Evolutionary conservation across 371 early-diverging fungal genomes (phyloP), one percentile per base, ranked within the genome.

Genomic region (Aphelidium insulamus): DNA sequence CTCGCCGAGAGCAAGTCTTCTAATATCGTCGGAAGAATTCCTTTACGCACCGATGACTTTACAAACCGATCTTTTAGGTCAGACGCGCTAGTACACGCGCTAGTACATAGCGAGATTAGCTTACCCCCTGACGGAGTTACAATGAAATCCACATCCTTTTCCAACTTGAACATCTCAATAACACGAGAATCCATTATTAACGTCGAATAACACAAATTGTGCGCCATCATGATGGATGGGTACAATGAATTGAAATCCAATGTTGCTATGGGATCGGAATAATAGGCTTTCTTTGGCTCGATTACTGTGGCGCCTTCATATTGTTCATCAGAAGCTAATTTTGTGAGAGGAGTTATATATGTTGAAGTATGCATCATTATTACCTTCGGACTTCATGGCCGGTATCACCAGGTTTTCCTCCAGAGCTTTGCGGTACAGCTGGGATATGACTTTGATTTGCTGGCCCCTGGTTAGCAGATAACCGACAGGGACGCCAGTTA

Each of bases 141-240:
- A 17, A 70, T 67, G 43, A 82, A 92, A 46, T 94, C 88, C 1
- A 66, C 57, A 43, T 72, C 82, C 41, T 67, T 61, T 14, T 66
- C 66, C 15, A 94, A 54, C 14, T 55, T 52, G 26, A 66, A 52
- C 33, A 55, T 56, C 39, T 77, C 67, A 15, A 75, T 66, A 8
- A 55, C 50, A 8, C 58, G 44, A 5, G 51, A 50, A 24, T 51
- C 59, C 30, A 37, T 1, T n/a, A 97, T 41, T 21, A 90, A 62
- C 0, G 99, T 98, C 0, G 97, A 87, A 52, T 99, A 99, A 53
- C 99, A 99, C 14, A 99, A 58, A 48, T 99, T 99, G 50, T 97
- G 92, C 4, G 94, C 97, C 74, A 98, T 98, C 90, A 99, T 99
- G 46, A 99, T 99, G 7, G 97, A 95, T 7, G 99, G 99, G 55